Conservation (phyloP, 768 basidiomycete genomes). For the Tylopilus subfusipes region DNA sequence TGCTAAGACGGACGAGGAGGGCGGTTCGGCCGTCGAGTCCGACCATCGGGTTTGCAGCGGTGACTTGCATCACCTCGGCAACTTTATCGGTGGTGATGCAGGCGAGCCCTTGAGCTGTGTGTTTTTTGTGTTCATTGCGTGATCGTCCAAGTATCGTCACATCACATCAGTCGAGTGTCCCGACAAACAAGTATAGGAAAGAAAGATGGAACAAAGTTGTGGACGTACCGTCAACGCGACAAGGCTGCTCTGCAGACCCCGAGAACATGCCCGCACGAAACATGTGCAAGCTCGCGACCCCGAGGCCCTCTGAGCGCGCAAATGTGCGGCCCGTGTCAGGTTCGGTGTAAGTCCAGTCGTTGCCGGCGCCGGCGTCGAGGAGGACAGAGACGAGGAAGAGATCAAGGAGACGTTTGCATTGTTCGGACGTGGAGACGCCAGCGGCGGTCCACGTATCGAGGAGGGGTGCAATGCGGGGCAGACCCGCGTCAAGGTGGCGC, state of each 20-base stretch:
- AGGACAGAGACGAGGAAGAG: constrained; percentile 89
- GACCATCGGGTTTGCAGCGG: constrained; percentile 75
- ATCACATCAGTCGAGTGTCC: constrained; percentile 10
- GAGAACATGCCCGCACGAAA: constrained; percentile 84
- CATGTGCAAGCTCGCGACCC: constrained; percentile 89
- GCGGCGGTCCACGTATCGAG: constrained; percentile 52
- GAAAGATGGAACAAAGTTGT: background rate
- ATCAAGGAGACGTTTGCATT: constrained; percentile 76
- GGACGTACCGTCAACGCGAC: constrained; percentile 71
- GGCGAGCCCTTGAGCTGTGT: constrained; percentile 65
- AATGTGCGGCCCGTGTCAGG: constrained; percentile 49
- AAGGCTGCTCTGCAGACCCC: constrained; percentile 49
- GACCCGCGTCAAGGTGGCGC: constrained; percentile 78
- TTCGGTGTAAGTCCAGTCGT: constrained; percentile 74
- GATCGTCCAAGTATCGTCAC: background rate
- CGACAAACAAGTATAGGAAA: background rate
- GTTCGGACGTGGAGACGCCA: constrained; percentile 48
- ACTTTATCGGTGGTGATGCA: constrained; percentile 58
- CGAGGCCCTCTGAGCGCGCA: constrained; percentile 76
- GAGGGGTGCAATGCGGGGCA: constrained; percentile 59
- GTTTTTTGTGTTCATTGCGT: background rate
- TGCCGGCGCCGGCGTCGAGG: constrained; percentile 92
- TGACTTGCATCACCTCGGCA: constrained; percentile 76
- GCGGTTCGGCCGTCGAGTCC: constrained; percentile 84
- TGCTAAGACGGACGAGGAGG: constrained; percentile 68